These are phyloP conservation scores for Phialemonium atrogriseum DNA, from an alignment of 2,329 filamentous ascomycete species.

Conservation along the genomic window DNA sequence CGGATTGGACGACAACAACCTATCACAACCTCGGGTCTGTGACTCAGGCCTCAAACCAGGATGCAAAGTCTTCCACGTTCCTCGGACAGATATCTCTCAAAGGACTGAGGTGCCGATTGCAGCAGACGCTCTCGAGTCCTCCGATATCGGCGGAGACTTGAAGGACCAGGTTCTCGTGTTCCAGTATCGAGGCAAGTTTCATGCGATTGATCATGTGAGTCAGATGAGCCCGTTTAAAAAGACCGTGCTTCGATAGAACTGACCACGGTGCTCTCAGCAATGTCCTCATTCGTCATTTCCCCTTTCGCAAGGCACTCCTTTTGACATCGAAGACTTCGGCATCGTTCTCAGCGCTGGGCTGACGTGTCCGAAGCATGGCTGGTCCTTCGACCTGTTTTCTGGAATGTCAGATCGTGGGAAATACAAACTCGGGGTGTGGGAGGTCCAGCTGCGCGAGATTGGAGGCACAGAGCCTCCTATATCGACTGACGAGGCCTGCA, in stretches of 20 bases:
- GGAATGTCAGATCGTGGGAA: conserved; percentile 53
- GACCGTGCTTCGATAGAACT: too few relatives aligned
- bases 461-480: neutral
- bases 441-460: conserved; percentile 43
- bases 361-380: conserved; percentile 60
- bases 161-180: conserved; percentile 59
- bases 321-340: conserved; percentile 69
- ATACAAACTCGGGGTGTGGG: conserved; percentile 56
- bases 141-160: conserved; percentile 24
- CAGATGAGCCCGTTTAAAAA: neutral
- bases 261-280: conserved; percentile 31
- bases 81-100: conserved; percentile 27
- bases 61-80: conserved; percentile 52
- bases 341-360: conserved; percentile 53
- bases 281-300: conserved; percentile 63
- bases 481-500: neutral
- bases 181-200: conserved; percentile 52
- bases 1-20: conserved; percentile 23
- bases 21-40: conserved; percentile 30
- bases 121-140: too few relatives aligned
- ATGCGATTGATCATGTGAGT: conserved; percentile 61
- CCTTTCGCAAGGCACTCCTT: conserved; percentile 52
- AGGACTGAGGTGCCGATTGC: conserved; percentile 27
- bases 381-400: conserved; percentile 62
- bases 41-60: conserved; percentile 31